Base-by-base conservation (phyloP, 495 filamentous ascomycete species). In the Penicillium goetzii region DNA sequence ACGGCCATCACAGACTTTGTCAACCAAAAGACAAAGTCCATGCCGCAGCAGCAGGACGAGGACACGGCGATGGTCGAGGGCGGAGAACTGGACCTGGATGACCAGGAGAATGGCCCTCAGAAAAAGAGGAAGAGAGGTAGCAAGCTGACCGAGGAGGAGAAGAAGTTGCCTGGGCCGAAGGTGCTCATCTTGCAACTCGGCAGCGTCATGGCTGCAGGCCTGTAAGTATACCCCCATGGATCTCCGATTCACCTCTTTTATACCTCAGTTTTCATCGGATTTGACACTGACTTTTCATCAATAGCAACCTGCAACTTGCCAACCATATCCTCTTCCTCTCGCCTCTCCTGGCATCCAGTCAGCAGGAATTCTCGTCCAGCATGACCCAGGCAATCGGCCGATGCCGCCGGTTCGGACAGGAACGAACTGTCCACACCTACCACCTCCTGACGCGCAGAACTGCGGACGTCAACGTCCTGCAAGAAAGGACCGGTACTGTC, bases 251-350 rank as follows among this genome's bases (percentile, higher is more conserved):
- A 17, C 9, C 4, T 10, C 4, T 3, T 17, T 28, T 30, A 15
- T 14, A 14, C 14, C 1, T 41, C 55, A 38, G 19, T n/a, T 43
- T 26, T 30, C 19, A 57, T 43, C 33, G 55, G 1, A 23, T n/a
- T 34, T 12, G 11, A 26, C 4, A 52, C 47, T 60, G 3, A 60
- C 33, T 14, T 25, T 21, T 28, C 1, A 57, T 30, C 26, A 55
- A 53, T 33, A 89, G 87, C 21, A 96, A 96, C 68, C 76, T 95
- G 3, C 87, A 88, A 52, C 82, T 83, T 41, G 90, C 91, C 0
- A 93, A 91, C 59, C 92, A 95, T 63, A 78, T 93, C 34, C 83
- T 96, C 54, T 94, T 96, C 70, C 73, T 89, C 12, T 83, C 82
- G 0, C 90, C 92, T 2, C 70, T 86, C 2, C 76, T 88, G 3